Conservation (phyloP, 2,329 filamentous ascomycete genomes). For the Hysterium pulicare region DNA sequence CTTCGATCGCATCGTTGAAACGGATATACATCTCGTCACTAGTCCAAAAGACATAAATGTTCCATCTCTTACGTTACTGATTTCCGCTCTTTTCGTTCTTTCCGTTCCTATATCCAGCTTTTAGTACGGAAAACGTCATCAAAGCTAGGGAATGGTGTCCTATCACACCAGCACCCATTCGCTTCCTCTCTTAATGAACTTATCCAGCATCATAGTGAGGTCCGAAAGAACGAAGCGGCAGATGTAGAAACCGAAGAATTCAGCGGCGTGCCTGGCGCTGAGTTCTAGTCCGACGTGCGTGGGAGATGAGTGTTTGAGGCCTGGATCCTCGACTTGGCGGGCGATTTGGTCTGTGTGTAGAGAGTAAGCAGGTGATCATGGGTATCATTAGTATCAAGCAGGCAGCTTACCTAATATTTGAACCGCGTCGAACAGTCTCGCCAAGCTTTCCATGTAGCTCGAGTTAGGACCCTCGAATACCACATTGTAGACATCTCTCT, state of each 20-base stretch:
- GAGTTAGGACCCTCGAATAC: conserved; percentile 80
- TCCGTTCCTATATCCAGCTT: too few relatives aligned
- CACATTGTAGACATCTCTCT: conserved; percentile 65
- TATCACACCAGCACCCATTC: conserved; percentile 78
- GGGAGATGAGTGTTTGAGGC: conserved; percentile 83
- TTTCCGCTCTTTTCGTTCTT: too few relatives aligned
- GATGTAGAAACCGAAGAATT: conserved; percentile 97
- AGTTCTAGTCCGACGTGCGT: conserved; percentile 95
- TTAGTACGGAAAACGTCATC: too few relatives aligned
- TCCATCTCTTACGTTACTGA: too few relatives aligned
- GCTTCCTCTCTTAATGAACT: conserved; percentile 92
- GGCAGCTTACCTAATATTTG: conserved; percentile 79
- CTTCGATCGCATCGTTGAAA: too few relatives aligned
- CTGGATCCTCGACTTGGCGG: conserved; percentile 92
- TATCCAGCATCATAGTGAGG: conserved; percentile 81
- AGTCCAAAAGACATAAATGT: too few relatives aligned
- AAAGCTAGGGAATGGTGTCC: too few relatives aligned
- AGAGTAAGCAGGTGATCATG: background rate
- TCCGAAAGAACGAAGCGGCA: conserved; percentile 93
- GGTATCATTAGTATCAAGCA: conserved; percentile 3
- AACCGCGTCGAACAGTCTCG: conserved; percentile 85
- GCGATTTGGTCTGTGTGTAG: conserved; percentile 76
- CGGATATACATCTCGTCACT: too few relatives aligned
- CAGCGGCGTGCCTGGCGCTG: conserved; percentile 86
- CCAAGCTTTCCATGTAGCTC: conserved; percentile 86